A percentile compares a stretch with the other conserved stretches of the same genome.
phyloP scores from a whole-genome alignment of 2,329 filamentous ascomycete genomes.

The Malbranchea zuffiana region DNA sequence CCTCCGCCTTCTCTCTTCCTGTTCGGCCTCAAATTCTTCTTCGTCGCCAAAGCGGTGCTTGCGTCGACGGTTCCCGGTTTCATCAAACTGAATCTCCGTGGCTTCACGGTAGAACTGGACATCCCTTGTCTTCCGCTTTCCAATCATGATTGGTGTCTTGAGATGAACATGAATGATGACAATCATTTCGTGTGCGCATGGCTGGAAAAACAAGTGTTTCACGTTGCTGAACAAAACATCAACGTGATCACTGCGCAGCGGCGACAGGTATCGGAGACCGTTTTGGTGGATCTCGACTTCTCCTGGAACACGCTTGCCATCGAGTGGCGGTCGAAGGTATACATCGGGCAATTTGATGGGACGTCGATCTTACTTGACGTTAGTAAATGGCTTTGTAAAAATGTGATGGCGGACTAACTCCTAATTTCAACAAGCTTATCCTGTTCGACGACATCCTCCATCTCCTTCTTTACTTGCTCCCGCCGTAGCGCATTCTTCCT shows the following conservation, averaged over 20 bases:
- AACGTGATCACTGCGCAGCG: slow-evolving; percentile 69
- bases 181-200: slow-evolving; percentile 88
- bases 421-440: slow-evolving; percentile 92
- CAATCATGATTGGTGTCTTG: slow-evolving; percentile 95
- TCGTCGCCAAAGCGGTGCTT: slow-evolving; percentile 97
- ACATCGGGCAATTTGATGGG: slow-evolving; percentile 86
- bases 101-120: slow-evolving; percentile 97
- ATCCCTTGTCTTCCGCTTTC: slow-evolving; percentile 98
- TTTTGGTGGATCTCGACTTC: slow-evolving; percentile 98
- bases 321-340: slow-evolving; percentile 87
- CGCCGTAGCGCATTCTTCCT: slow-evolving; percentile 85
- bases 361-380: slow-evolving; percentile 58
- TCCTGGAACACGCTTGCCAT: slow-evolving; percentile 91
- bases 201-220: slow-evolving; percentile 97
- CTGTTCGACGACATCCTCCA: slow-evolving; percentile 98
- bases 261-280: slow-evolving; percentile 87
- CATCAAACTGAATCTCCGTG: slow-evolving; percentile 96
- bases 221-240: slow-evolving; percentile 97
- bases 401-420: slow-evolving; percentile 47
- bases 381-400: slow-evolving; percentile 25
- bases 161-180: slow-evolving; percentile 97
- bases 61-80: slow-evolving; percentile 94
- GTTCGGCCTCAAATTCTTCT: slow-evolving; percentile 96
- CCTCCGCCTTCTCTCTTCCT: slow-evolving; percentile 84
- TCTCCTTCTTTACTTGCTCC: slow-evolving; percentile 97